phyloP scores from a whole-genome alignment of 768 basidiomycete species.

The Russula vinacea region DNA sequence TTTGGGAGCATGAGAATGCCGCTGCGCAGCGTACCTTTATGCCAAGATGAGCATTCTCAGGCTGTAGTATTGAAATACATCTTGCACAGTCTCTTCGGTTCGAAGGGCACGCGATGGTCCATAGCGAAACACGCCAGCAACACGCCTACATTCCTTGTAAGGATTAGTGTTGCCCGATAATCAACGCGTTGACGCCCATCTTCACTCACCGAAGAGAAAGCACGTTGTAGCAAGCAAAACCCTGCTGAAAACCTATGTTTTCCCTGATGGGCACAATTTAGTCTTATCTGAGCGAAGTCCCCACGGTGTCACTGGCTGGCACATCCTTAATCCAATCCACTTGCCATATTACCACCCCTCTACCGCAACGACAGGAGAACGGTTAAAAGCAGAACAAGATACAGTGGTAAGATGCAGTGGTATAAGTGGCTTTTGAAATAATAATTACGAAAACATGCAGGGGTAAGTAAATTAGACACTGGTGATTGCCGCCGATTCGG shows the following conservation, averaged over 20 bases:
- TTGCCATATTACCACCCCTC: too few relatives aligned
- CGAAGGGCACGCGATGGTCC: constrained; percentile 82
- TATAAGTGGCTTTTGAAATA: constrained; percentile 29
- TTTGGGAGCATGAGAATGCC: background rate
- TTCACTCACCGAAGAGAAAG: constrained; percentile 79
- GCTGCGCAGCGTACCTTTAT: constrained; percentile 66
- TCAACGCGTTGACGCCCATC: background rate
- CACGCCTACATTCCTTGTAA: constrained; percentile 49
- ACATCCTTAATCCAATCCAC: too few relatives aligned
- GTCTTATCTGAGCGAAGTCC: constrained; percentile 1
- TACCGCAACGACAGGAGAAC: too few relatives aligned
- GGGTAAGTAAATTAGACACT: constrained; percentile 28
- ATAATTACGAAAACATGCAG: constrained; percentile 28
- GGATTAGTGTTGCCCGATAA: constrained; percentile 12
- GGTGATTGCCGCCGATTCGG: constrained; percentile 19
- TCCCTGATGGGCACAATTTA: too few relatives aligned
- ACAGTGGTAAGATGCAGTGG: constrained; percentile 17
- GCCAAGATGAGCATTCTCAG: constrained; percentile 86
- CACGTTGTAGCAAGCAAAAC: constrained; percentile 84
- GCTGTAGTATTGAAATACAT: constrained; percentile 90
- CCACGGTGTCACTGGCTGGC: constrained; percentile 18
- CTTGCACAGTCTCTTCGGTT: constrained; percentile 62
- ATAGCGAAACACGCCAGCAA: constrained; percentile 83
- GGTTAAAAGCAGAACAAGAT: too few relatives aligned
- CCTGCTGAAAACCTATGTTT: constrained; percentile 91